Conservation (phyloP, 306 rosid species). For the Dryas alaskensis region DNA sequence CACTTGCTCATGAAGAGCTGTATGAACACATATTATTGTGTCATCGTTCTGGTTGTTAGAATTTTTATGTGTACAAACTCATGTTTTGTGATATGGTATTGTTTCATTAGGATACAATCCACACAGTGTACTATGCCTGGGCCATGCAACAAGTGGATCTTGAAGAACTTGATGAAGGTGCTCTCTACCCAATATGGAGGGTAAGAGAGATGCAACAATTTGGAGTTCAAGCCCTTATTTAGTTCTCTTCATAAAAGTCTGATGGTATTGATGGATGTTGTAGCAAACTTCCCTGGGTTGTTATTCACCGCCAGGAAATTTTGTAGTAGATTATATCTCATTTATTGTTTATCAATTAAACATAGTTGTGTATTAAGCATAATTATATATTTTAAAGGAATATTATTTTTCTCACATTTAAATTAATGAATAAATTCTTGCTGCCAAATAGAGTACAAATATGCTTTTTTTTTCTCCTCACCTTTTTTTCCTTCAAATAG, state of each 20-base stretch:
- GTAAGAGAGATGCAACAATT: constrained; percentile 79
- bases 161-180: constrained; percentile 70
- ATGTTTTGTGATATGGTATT: background rate
- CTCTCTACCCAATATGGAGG: constrained; percentile 73
- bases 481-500: too few species aligned
- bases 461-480: too few species aligned
- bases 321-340: constrained; percentile 2
- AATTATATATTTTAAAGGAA: background rate
- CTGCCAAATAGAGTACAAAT: too few species aligned
- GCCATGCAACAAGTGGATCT: constrained; percentile 82
- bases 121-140: constrained; percentile 72
- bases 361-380: background rate
- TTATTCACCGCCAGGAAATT: constrained; percentile 25
- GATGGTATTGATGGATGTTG: constrained; percentile 20
- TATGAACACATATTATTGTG: background rate
- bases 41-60: background rate
- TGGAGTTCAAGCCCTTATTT: constrained; percentile 74
- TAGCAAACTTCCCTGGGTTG: constrained; percentile 33
- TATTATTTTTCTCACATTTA: too few species aligned
- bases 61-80: background rate
- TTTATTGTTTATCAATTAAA: constrained; percentile 6
- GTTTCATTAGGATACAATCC: constrained; percentile 69
- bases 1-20: background rate
- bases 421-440: too few species aligned
- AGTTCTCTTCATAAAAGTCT: constrained; percentile 15